A percentile compares a stretch with the other conserved stretches of the same genome.
phyloP scores from a whole-genome alignment of 2,329 filamentous ascomycete genomes.

The Diaporthe nobilis region DNA sequence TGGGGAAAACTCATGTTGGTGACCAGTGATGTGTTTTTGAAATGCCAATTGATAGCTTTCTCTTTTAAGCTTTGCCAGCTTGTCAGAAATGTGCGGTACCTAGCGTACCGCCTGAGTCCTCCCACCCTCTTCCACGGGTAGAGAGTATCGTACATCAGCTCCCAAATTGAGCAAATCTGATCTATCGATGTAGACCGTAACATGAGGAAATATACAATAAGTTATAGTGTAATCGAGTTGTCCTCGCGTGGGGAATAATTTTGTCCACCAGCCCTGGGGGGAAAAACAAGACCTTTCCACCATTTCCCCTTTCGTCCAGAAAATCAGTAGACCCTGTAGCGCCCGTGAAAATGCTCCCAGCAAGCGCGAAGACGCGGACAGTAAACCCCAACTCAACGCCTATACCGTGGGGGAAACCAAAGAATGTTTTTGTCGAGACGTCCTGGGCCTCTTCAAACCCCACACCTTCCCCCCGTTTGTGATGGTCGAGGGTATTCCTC shows the following conservation, averaged over 20 bases:
- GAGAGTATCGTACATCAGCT: constrained; percentile 27
- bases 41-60: constrained; percentile 5
- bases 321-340: constrained; percentile 17
- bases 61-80: constrained; percentile 6
- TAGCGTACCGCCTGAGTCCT: background rate
- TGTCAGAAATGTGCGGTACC: background rate
- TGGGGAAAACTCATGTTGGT: background rate
- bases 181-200: constrained; percentile 18
- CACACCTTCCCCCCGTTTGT: background rate
- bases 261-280: background rate
- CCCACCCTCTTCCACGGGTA: background rate
- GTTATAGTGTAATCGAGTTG: constrained; percentile 30
- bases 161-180: constrained; percentile 10
- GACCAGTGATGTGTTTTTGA: background rate
- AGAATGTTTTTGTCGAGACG: constrained; percentile 21
- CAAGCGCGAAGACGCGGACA: constrained; percentile 20
- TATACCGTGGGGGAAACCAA: constrained; percentile 14
- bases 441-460: background rate
- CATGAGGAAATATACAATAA: constrained; percentile 31
- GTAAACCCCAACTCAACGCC: constrained; percentile 14
- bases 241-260: constrained; percentile 27
- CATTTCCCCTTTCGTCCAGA: background rate
- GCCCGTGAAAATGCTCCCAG: constrained; percentile 33
- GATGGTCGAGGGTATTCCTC: constrained; percentile 8
- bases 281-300: background rate